Evolutionary conservation across 371 early-diverging fungal species (phyloP).

Genomic region (Mucor mucedo): DNA sequence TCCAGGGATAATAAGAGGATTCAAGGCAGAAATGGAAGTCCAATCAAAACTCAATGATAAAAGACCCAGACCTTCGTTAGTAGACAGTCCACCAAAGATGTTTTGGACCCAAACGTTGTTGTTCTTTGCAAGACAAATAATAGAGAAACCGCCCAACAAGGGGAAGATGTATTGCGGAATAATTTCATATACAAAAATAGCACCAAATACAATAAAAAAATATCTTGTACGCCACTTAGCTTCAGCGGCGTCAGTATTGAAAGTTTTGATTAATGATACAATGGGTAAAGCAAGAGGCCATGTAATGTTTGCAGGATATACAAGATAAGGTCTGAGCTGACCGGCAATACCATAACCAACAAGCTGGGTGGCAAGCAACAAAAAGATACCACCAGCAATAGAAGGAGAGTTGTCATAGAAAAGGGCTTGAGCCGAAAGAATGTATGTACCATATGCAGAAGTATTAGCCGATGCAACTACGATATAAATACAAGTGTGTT

Average conservation of each 20-base stretch:
- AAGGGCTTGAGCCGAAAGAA: conserved; percentile 61
- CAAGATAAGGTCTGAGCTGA: conserved; percentile 36
- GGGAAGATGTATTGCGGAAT: conserved; percentile 57
- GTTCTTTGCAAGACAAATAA: conserved; percentile 47
- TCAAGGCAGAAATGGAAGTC: conserved; percentile 52
- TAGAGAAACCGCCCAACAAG: conserved; percentile 53
- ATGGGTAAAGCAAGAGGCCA: conserved; percentile 85
- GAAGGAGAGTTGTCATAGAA: conserved; percentile 54
- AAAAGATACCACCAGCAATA: conserved; percentile 50
- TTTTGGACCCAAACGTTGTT: conserved; percentile 55
- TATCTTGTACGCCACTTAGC: conserved; percentile 67
- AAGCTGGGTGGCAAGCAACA: conserved; percentile 70
- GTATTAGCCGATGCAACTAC: conserved; percentile 44
- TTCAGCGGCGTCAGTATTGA: conserved; percentile 64
- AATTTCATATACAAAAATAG: conserved; percentile 51
- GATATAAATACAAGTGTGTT: conserved; percentile 47
- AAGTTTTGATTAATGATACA: conserved; percentile 74
- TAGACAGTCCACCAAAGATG: conserved; percentile 51
- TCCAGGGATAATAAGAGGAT: conserved; percentile 74
- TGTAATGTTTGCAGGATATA: conserved; percentile 78
- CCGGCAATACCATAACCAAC: conserved; percentile 88
- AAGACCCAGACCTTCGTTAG: conserved; percentile 58
- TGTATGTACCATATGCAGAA: conserved; percentile 53
- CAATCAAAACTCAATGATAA: conserved; percentile 58
- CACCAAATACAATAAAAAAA: conserved; percentile 52